Evolutionary conservation across 2,329 filamentous ascomycete species (phyloP).

Genomic region (Elsinoe necatrix): DNA sequence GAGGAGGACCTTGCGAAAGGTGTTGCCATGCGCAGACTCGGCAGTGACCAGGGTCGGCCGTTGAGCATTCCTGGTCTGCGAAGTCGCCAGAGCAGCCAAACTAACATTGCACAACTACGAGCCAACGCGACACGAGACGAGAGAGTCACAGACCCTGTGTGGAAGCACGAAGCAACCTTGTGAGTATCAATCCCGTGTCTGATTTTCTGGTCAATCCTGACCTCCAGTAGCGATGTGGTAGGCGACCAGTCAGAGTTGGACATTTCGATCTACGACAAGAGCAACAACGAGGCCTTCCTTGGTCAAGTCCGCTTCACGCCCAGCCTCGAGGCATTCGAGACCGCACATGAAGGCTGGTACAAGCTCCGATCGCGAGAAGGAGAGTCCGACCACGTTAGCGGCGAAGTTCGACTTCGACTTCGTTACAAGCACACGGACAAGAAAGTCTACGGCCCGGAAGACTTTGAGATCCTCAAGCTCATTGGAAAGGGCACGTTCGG

Average conservation of each 20-base stretch:
- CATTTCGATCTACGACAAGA: conserved; percentile 85
- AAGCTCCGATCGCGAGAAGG: conserved; percentile 69
- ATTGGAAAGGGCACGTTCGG: conserved; percentile 98
- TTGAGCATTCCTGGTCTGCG: conserved; percentile 90
- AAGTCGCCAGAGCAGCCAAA: conserved; percentile 93
- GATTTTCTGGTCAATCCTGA: conserved; percentile 26
- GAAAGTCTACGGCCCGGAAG: conserved; percentile 85
- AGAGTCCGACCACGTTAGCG: conserved; percentile 66
- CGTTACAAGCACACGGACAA: conserved; percentile 79
- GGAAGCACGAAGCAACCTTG: conserved; percentile 95
- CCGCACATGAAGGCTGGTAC: conserved; percentile 77
- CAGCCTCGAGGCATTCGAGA: conserved; percentile 58
- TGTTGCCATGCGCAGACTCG: conserved; percentile 47
- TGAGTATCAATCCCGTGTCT: conserved; percentile 46
- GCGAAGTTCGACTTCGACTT: conserved; percentile 82
- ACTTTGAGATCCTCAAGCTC: conserved; percentile 91
- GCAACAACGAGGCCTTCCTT: conserved; percentile 78
- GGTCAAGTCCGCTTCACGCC: conserved; percentile 81
- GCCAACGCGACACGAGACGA: conserved; percentile 49
- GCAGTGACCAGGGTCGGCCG: conserved; percentile 71
- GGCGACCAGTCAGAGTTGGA: conserved; percentile 84
- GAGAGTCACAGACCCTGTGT: conserved; percentile 73
- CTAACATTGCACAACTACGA: conserved; percentile 62
- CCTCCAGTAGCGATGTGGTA: conserved; percentile 67
- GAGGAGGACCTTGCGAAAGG: conserved; percentile 49